phyloP scores from a whole-genome alignment of 768 basidiomycete species.

The Termitomyces sp. region DNA sequence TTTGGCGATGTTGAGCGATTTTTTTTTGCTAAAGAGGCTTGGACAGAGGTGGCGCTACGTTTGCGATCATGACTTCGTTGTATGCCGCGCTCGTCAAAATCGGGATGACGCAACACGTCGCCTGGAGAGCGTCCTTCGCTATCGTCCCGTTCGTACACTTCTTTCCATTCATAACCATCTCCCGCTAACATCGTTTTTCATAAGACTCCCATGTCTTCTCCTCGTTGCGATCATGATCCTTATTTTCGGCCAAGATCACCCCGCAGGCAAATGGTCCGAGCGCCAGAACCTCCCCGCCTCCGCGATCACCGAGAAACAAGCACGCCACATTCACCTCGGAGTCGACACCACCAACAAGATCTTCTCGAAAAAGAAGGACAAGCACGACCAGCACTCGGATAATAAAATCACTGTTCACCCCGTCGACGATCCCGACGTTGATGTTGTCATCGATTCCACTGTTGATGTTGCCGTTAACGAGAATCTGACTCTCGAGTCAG shows the following conservation, averaged over 20 bases:
- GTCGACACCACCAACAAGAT: background rate
- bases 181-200: background rate
- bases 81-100: constrained; percentile 34
- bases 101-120: constrained; percentile 34
- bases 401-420: background rate
- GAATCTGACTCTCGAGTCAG: constrained; percentile 30
- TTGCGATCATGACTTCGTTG: constrained; percentile 52
- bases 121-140: constrained; percentile 55
- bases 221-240: constrained; percentile 35
- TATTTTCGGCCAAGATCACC: constrained; percentile 50
- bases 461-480: constrained; percentile 45
- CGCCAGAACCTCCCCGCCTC: constrained; percentile 36
- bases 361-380: background rate
- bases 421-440: background rate
- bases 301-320: constrained; percentile 13
- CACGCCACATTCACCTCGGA: background rate
- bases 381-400: background rate
- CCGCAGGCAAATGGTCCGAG: constrained; percentile 48
- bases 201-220: constrained; percentile 44
- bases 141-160: constrained; percentile 39
- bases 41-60: constrained; percentile 43
- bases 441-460: constrained; percentile 21
- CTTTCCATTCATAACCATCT: background rate
- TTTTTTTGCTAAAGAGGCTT: background rate
- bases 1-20: background rate